These are phyloP conservation scores for Talaromyces rugulosus DNA, from an alignment of 2,329 filamentous ascomycete species.

Conservation along the genomic window DNA sequence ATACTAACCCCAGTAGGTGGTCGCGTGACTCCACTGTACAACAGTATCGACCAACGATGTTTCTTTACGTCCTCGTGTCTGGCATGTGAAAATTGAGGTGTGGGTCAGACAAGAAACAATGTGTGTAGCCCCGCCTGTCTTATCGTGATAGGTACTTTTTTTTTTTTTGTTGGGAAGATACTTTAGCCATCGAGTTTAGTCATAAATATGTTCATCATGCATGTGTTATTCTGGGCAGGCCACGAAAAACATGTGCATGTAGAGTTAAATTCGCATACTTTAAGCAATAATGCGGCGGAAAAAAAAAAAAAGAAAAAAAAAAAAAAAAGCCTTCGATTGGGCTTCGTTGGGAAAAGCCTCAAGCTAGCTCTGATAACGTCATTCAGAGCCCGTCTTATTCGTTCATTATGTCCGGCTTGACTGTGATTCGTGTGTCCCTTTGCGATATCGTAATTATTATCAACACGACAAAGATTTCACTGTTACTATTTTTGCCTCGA, in stretches of 20 bases:
- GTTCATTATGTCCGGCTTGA: not conserved
- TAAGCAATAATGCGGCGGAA: not conserved
- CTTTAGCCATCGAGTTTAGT: not conserved
- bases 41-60: not conserved
- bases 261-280: too few species aligned
- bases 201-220: not conserved
- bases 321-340: not conserved
- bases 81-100: not conserved
- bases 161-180: not conserved
- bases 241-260: too few species aligned
- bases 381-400: not conserved
- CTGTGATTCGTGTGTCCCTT: not conserved
- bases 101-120: not conserved
- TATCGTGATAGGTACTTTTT: not conserved
- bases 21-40: not conserved
- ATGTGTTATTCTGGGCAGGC: not conserved
- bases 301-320: not conserved
- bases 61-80: not conserved
- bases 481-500: not conserved
- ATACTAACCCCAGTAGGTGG: not conserved
- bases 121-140: not conserved
- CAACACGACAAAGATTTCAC: not conserved
- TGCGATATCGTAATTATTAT: not conserved
- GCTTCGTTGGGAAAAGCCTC: not conserved
- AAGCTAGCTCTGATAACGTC: not conserved